Conservation (phyloP, 2,329 filamentous ascomycete genomes). For the Scleromitrula shiraiana region DNA sequence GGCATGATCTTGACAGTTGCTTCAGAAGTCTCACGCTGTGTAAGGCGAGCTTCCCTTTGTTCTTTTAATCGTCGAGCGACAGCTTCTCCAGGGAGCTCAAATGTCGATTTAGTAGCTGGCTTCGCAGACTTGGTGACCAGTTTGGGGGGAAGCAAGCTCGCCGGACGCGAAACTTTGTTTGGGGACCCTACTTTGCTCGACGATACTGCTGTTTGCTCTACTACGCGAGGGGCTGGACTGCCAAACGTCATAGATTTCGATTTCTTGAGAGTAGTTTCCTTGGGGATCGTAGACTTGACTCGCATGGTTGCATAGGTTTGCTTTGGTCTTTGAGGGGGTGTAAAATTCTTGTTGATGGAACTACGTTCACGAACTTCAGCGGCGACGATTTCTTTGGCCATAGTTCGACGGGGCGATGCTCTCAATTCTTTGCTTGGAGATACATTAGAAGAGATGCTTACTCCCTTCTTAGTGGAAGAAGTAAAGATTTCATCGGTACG, state of each 20-base stretch:
- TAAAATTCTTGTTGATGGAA: background rate
- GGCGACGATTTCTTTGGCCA: background rate
- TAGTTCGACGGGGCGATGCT: background rate
- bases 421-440: background rate
- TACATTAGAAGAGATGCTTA: background rate
- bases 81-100: slow-evolving; percentile 56
- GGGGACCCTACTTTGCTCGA: slow-evolving; percentile 10
- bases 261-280: slow-evolving; percentile 19
- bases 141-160: slow-evolving; percentile 36
- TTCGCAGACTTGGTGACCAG: slow-evolving; percentile 45
- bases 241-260: slow-evolving; percentile 23
- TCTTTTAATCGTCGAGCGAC: slow-evolving; percentile 50
- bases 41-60: slow-evolving; percentile 47
- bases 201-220: slow-evolving; percentile 26
- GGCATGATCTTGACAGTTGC: slow-evolving; percentile 31
- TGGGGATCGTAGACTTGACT: slow-evolving; percentile 32
- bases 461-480: slow-evolving; percentile 1
- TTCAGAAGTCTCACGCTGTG: slow-evolving; percentile 31
- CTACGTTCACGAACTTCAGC: background rate
- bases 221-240: slow-evolving; percentile 11
- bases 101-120: slow-evolving; percentile 45
- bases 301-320: slow-evolving; percentile 36
- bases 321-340: slow-evolving; percentile 26
- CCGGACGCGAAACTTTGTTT: slow-evolving; percentile 27
- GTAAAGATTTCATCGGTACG: slow-evolving; percentile 19